Base-by-base conservation (phyloP, 306 rosid genomes). In the Vigna nakashimae region DNA sequence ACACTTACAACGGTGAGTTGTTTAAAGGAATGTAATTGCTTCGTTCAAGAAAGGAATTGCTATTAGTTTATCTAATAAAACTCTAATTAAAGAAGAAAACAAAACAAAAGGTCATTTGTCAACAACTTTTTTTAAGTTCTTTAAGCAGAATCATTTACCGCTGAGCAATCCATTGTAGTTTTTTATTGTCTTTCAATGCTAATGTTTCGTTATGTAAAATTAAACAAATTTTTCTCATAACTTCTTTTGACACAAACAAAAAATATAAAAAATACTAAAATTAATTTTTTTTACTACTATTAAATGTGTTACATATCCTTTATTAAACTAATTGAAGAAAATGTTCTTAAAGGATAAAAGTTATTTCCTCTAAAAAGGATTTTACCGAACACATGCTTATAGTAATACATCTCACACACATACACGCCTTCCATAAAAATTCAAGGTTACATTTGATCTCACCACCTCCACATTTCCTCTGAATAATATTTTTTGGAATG, bases 1-100 rank as follows among this genome's bases (percentile, higher is more conserved):
- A 3, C 55, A 57, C 62, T 80, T 34, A 81, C 77, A 82, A 42
- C 46, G 18, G 18, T 50, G 6, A 66, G 74, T 56, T 51, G 66
- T 72, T 76, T 69, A 57, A 79, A 48, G 20, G 53, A 28, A 30
- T 67, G 49, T 69, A 26, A 49, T 49, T 24, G 8, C 17, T 24
- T 24, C 28, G 28, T 55, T 70, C 52, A 45, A 38, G 16, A 65
- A 57, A 11, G 2, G 15, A 53, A 3, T 8, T 36, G 71, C 53
- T 12, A 18, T 38, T 17, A 18, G 28, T 38, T 76, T 9, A 16
- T 17, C 4, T 20, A 53, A 15, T 18, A 70, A 53, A 76, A 24
- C 34, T 30, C 32, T 9, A 48, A 30, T 15, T 28, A 55, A 69
- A 46, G 30, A 43, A 70, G 65, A 48, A 53, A 73, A 63, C 30